Percentiles rank a stretch among this genome's conserved stretches.
phyloP scores from a whole-genome alignment of 192 early-diverging fungal species.

The Oehlia diaphana region DNA sequence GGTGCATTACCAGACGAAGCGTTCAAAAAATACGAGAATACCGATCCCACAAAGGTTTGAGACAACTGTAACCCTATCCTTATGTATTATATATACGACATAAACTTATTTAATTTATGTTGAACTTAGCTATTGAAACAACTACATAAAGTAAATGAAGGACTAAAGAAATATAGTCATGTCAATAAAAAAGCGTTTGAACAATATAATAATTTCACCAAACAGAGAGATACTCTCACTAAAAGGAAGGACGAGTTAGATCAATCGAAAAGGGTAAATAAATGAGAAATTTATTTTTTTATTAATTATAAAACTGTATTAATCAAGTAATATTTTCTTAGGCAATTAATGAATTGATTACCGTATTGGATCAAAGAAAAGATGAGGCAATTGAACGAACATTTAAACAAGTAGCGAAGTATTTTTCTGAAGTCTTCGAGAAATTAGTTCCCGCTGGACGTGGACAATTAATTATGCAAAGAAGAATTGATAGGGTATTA shows the following conservation, averaged over 20 bases:
- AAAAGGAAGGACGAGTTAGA: slow-evolving; percentile 89
- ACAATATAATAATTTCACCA: slow-evolving; percentile 93
- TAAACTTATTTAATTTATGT: neutral
- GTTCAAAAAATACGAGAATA: slow-evolving; percentile 66
- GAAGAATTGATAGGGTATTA: slow-evolving; percentile 53
- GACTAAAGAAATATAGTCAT: slow-evolving; percentile 85
- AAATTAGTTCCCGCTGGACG: slow-evolving; percentile 86
- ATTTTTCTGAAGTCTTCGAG: slow-evolving; percentile 87
- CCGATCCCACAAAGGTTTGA: slow-evolving; percentile 50
- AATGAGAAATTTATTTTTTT: slow-evolving; percentile 11
- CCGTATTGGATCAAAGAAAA: slow-evolving; percentile 91
- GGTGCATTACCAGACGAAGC: slow-evolving; percentile 95
- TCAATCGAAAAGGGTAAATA: slow-evolving; percentile 62
- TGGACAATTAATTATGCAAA: slow-evolving; percentile 85
- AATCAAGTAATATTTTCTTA: slow-evolving; percentile 23
- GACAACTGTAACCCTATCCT: neutral
- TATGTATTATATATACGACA: neutral
- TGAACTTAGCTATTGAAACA: slow-evolving; percentile 52
- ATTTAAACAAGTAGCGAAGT: slow-evolving; percentile 86
- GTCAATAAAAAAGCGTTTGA: slow-evolving; percentile 99
- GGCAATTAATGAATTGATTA: slow-evolving; percentile 86
- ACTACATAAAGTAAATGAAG: slow-evolving; percentile 81
- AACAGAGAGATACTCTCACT: slow-evolving; percentile 80
- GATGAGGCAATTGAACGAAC: slow-evolving; percentile 97
- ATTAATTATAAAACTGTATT: neutral